These are phyloP conservation scores for Geotrichum citri-aurantii DNA, from an alignment of 1,139 yeast species.

Conservation along the genomic window DNA sequence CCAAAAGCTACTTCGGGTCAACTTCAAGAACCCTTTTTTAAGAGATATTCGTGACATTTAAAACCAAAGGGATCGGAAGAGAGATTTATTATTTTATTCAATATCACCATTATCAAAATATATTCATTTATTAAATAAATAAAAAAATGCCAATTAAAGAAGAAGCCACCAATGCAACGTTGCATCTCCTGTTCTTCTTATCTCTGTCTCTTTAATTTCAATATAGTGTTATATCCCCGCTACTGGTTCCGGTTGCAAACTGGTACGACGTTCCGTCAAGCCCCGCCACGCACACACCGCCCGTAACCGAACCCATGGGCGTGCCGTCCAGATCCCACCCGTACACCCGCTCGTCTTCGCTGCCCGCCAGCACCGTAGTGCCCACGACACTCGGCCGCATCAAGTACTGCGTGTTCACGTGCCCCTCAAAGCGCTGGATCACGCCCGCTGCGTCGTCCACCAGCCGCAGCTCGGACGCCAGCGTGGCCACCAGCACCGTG, in stretches of 20 bases:
- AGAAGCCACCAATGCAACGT: background rate
- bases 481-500: background rate
- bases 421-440: conserved; percentile 14
- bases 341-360: background rate
- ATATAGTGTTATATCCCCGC: background rate
- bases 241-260: background rate
- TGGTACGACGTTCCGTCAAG: background rate
- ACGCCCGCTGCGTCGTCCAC: conserved; percentile 9
- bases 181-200: background rate
- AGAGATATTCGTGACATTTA: too few relatives aligned
- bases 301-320: background rate
- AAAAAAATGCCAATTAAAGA: too few relatives aligned
- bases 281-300: background rate
- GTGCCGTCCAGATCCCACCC: conserved; percentile 1
- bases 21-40: too few relatives aligned
- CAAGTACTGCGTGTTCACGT: background rate
- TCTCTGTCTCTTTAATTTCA: background rate
- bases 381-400: background rate
- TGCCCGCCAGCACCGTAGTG: background rate
- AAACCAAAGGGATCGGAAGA: too few relatives aligned
- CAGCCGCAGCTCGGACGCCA: background rate
- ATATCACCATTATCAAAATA: too few relatives aligned
- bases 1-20: too few relatives aligned
- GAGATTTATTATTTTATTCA: too few relatives aligned
- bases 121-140: too few relatives aligned